Evolutionary conservation across 495 filamentous ascomycete genomes (phyloP).

Genomic region (Tirmania nivea): DNA sequence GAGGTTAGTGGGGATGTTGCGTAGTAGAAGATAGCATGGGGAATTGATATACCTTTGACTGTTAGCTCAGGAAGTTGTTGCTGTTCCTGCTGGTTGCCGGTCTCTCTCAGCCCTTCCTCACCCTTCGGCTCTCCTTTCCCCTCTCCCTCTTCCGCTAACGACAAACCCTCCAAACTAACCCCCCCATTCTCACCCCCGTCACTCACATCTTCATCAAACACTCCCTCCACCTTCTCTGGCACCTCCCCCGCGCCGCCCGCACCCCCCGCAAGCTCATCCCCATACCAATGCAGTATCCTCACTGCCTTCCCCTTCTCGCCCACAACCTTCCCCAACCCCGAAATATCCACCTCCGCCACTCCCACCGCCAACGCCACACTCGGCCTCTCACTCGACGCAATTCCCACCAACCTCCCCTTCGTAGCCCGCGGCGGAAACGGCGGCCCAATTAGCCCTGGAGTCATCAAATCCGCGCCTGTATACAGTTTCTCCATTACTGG

Average conservation of each 20-base stretch:
- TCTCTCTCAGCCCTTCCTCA: slow-evolving; percentile 20
- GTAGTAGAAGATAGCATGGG: neutral
- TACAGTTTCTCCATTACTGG: slow-evolving; percentile 42
- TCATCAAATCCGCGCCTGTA: slow-evolving; percentile 53
- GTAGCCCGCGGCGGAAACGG: slow-evolving; percentile 42
- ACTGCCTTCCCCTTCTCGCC: slow-evolving; percentile 50
- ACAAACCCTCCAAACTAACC: slow-evolving; percentile 23
- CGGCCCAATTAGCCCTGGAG: slow-evolving; percentile 46
- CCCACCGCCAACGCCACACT: slow-evolving; percentile 45
- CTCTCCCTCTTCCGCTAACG: slow-evolving; percentile 8
- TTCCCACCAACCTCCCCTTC: slow-evolving; percentile 40
- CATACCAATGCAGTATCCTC: slow-evolving; percentile 45
- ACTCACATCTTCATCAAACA: slow-evolving; percentile 11
- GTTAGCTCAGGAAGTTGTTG: slow-evolving; percentile 30
- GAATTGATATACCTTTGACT: slow-evolving; percentile 28
- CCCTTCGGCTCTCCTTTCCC: slow-evolving; percentile 12
- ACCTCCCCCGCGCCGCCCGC: slow-evolving; percentile 3
- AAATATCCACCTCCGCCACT: slow-evolving; percentile 44
- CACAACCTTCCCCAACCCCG: slow-evolving; percentile 32
- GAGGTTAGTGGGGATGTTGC: neutral
- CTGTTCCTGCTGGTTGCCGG: slow-evolving; percentile 12
- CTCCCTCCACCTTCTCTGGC: slow-evolving; percentile 13
- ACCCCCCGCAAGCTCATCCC: slow-evolving; percentile 44
- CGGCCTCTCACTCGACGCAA: slow-evolving; percentile 38
- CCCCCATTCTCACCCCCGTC: slow-evolving; percentile 19